Evolutionary conservation across 257 asterid species (phyloP), one percentile per base, ranked within the genome.

Genomic region (Eucommia ulmoides): DNA sequence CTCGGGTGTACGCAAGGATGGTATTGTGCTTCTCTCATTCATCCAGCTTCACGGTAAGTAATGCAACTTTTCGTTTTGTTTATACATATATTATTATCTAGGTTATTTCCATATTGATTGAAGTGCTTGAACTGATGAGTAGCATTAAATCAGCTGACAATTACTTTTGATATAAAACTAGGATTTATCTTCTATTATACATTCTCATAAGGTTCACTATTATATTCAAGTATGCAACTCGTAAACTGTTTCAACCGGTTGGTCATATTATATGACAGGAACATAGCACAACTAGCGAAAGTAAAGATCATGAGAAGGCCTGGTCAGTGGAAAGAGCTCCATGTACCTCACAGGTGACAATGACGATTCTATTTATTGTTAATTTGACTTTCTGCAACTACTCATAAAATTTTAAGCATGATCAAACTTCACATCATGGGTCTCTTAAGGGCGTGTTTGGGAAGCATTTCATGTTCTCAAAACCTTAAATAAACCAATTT

Each of bases 1-100:
- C 48, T 42, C 19, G 48, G 1, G 19, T 16, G 48, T 18, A 42
- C 48, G 7, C 48, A 42, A 42, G 48, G 48, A 18, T 42, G 48
- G 48, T 42, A 16, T 42, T 42, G 20, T 42, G 48, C 48, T 42
- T n/a, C 48, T 42, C 48, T 42, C 20, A 42, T 42, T 16, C 48
- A 42, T 42, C 48, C 48, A 2, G n/a, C 9, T 16, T 42, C 48
- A 15, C 1, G 48, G 48, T 42, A 18, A 42, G 19, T 42, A n/a
- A 18, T 42, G 48, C 20, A n/a, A 16, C 3, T 42, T 6, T n/a
- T n/a, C n/a, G n/a, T n/a, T n/a, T n/a, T n/a, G n/a, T n/a, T n/a
- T n/a, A n/a, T n/a, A n/a, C n/a, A n/a, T n/a, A n/a, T n/a, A n/a
- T n/a, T n/a, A n/a, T n/a, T n/a, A n/a, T 42, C 0, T 42, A 21